These are phyloP conservation scores for Rhodotorula sphaerocarpa DNA, from an alignment of 768 basidiomycete genomes.

Conservation along the genomic window DNA sequence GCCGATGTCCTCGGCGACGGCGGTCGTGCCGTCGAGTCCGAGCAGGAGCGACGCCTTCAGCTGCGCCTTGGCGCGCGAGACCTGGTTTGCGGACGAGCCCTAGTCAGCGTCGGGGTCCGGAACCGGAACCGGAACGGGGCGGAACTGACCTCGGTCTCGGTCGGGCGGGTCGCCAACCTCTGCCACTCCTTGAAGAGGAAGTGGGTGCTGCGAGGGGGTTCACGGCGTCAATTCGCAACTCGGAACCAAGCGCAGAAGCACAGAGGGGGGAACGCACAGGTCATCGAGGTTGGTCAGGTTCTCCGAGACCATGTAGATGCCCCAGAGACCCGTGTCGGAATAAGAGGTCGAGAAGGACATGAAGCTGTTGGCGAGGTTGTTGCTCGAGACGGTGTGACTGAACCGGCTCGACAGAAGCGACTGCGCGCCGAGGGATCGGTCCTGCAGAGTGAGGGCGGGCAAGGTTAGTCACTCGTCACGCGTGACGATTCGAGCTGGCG, in stretches of 20 bases:
- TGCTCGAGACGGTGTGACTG: conserved; percentile 76
- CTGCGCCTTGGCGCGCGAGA: conserved; percentile 88
- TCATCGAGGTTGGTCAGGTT: conserved; percentile 91
- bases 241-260: too few species aligned
- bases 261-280: too few species aligned
- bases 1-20: conserved; percentile 97
- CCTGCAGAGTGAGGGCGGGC: conserved; percentile 43
- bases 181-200: conserved; percentile 56
- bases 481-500: too few species aligned
- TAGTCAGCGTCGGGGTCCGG: background rate
- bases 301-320: conserved; percentile 76
- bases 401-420: conserved; percentile 82
- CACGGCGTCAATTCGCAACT: too few species aligned
- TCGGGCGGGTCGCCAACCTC: conserved; percentile 80
- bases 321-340: conserved; percentile 98
- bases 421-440: conserved; percentile 84
- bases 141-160: conserved; percentile 43
- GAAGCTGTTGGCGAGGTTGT: conserved; percentile 98
- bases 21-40: conserved; percentile 87
- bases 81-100: conserved; percentile 61
- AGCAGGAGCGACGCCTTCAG: conserved; percentile 89
- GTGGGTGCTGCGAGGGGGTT: too few species aligned
- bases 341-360: conserved; percentile 99
- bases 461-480: too few species aligned
- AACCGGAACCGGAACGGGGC: background rate